Conservation (phyloP, 2,329 filamentous ascomycete species). For the Arthrobotrys musiformis region DNA sequence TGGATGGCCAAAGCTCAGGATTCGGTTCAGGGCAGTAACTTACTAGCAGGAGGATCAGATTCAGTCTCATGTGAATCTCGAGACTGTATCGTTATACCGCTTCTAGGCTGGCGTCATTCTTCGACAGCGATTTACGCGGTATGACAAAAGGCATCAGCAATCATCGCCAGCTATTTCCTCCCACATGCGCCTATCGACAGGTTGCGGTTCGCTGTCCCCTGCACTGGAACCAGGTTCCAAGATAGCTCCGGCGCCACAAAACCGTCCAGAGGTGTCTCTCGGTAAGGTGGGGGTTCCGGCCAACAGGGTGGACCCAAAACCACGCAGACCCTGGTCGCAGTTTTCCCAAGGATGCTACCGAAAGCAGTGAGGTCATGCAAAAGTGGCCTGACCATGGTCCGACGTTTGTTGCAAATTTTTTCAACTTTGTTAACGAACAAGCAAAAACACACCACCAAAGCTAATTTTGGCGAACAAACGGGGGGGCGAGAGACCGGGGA, state of each 20-base stretch:
- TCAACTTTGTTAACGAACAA: conserved; percentile 30
- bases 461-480: conserved; percentile 38
- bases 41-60: conserved; percentile 15
- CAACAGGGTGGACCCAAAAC: conserved; percentile 16
- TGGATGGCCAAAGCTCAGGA: conserved; percentile 18
- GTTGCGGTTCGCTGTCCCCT: conserved; percentile 30
- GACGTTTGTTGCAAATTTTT: conserved; percentile 37
- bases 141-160: conserved; percentile 12
- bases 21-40: background rate
- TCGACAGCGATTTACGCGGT: conserved; percentile 29
- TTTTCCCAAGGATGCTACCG: conserved; percentile 37
- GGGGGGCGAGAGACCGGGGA: conserved; percentile 1
- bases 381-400: conserved; percentile 56
- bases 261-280: conserved; percentile 23
- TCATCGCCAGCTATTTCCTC: background rate
- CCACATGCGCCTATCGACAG: conserved; percentile 44
- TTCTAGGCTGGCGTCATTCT: conserved; percentile 44
- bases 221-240: conserved; percentile 31
- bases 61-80: conserved; percentile 43
- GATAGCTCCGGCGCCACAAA: conserved; percentile 30
- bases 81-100: conserved; percentile 39
- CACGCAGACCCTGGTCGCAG: conserved; percentile 38
- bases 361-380: conserved; percentile 52
- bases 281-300: conserved; percentile 34
- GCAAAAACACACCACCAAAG: conserved; percentile 33